phyloP scores from a whole-genome alignment of 495 filamentous ascomycete genomes.

The Letharia columbiana region DNA sequence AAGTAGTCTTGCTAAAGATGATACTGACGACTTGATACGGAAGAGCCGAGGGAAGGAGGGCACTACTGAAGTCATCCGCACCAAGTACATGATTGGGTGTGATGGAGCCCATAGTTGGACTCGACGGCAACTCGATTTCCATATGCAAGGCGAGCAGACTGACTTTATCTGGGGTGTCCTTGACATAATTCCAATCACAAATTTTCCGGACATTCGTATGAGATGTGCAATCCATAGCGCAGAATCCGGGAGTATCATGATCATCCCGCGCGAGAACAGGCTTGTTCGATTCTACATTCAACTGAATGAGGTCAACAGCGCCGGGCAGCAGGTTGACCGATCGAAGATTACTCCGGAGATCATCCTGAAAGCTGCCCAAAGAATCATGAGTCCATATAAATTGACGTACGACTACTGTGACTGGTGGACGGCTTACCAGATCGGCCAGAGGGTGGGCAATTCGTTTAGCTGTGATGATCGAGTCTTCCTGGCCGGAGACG shows the following conservation, averaged over 20 bases:
- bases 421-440: conserved; percentile 60
- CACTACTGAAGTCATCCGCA: conserved; percentile 37
- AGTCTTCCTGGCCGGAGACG: conserved; percentile 57
- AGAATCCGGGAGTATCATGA: conserved; percentile 53
- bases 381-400: conserved; percentile 53
- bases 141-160: conserved; percentile 52
- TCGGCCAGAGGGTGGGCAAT: conserved; percentile 65
- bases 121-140: conserved; percentile 48
- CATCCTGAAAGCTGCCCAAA: conserved; percentile 51
- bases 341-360: conserved; percentile 50
- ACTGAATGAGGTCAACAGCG: conserved; percentile 43
- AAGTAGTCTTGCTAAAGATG: conserved; percentile 27
- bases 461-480: conserved; percentile 52
- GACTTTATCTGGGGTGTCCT: conserved; percentile 61
- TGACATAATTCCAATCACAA: conserved; percentile 56
- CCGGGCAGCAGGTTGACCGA: conserved; percentile 35
- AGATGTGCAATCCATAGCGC: conserved; percentile 60
- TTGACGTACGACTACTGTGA: conserved; percentile 53
- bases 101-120: conserved; percentile 60
- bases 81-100: conserved; percentile 60
- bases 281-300: conserved; percentile 64
- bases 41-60: conserved; percentile 35
- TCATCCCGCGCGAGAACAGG: conserved; percentile 61
- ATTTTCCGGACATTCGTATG: conserved; percentile 65
- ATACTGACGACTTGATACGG: conserved; percentile 41